Evolutionary conservation across 495 filamentous ascomycete genomes (phyloP), one percentile per base, ranked within the genome.

Genomic region (Terfezia claveryi): DNA sequence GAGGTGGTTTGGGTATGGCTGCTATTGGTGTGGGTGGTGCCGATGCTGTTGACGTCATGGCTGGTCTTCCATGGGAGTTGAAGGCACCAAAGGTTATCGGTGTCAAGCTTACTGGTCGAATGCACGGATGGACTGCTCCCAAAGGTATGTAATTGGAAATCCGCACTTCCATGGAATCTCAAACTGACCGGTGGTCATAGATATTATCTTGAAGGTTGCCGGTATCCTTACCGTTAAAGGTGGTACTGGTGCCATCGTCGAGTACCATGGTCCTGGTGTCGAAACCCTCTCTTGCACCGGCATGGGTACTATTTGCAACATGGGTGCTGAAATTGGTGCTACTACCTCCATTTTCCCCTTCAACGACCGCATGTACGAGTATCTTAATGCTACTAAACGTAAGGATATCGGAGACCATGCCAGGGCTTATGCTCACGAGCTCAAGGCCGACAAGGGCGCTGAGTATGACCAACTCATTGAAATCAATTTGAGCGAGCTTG

Each of bases 271-370:
- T 27, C 83, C 85, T 60, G 91, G 91, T 69, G 80, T 84, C 44
- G 72, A 88, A 38, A 73, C 72, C 60, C 71, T 76, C 57, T 77
- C 67, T 64, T 72, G 70, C 57, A 85, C 76, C 52, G 78, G 79
- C 54, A 81, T 80, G 77, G 78, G 69, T 4, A 83, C 81, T 6
- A 79, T 82, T 49, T 80, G 77, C 67, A 84, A 87, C 70, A 87
- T 87, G 80, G 78, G 79, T 70, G 65, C 53, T 10, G 60, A 53
- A 49, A 55, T 64, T 59, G 91, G 91, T 69, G 91, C 91, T 51
- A 98, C 91, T 37, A 96, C 91, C 51, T 93, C 87, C n/a, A 64
- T 98, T 46, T 98, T 98, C 82, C 88, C 91, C 59, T 98, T 94
- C 81, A 94, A 92, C 71, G 86, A 96, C 69, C 79, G 84, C 66